Evolutionary conservation across 2,329 filamentous ascomycete species (phyloP), one percentile per base, ranked within the genome.

Genomic region (Hypoxylon sp.): DNA sequence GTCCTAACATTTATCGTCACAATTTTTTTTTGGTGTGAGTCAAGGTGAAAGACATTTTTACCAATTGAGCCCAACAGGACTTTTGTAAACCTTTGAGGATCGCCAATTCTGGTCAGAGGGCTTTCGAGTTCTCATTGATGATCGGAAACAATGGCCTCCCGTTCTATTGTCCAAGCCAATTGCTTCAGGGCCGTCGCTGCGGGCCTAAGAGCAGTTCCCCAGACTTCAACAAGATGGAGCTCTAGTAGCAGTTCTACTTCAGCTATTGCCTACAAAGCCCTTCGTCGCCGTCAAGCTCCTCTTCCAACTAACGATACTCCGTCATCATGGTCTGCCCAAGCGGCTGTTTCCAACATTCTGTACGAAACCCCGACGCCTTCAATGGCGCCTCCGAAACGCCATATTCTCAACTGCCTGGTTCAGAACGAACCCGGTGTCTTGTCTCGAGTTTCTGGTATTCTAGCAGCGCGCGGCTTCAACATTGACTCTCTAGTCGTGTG

Each of bases 371-470:
- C 96, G 5, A 86, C 92, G 17, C 93, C 94, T 6, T 94, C 93
- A 13, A 86, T 86, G 75, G 90, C 90, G 23, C 95, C 96, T 7
- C 91, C 93, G 48, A 98, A 97, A 84, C 91, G 94, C 60, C 96
- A 99, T 82, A 89, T 99, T 78, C 90, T 99, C 82, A 99, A 99
- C 84, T 99, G 96, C 80, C 88, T 99, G 68, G 96, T 99, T 67
- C 96, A 99, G 82, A 99, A 99, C 83, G 96, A 99, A 85, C 96
- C 96, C 11, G 96, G 96, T 83, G 96, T 99, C 63, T 86, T 99
- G 64, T 98, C 95, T 57, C 94, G 96, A 67, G 93, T 99, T 9
- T 98, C 96, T 0, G 96, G 96, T 60, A 98, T 99, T 78, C 86
- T 99, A 34, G 96, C 96, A 11, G 96, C 96, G 46, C 90, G 96